Conservation (phyloP, 805 yeast genomes). For the Teunomyces panamensis region DNA sequence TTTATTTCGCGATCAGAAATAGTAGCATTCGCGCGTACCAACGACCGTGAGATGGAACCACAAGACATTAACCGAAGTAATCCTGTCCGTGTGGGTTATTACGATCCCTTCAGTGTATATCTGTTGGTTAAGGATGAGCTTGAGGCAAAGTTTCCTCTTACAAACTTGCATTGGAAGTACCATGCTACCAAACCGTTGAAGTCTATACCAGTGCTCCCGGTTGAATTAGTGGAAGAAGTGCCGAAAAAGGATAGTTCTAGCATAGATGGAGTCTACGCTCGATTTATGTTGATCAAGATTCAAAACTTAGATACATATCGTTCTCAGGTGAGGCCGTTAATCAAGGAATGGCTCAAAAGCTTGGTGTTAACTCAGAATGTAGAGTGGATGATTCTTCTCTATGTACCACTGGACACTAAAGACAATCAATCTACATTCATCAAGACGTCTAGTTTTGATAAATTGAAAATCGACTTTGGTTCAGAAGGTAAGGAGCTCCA, state of each 20-base stretch:
- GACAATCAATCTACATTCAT: slow-evolving; percentile 37
- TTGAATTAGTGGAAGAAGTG: slow-evolving; percentile 56
- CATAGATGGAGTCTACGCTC: slow-evolving; percentile 43
- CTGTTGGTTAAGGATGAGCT: slow-evolving; percentile 44
- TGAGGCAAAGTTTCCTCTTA: slow-evolving; percentile 48
- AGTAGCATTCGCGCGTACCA: neutral
- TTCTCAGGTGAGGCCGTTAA: slow-evolving; percentile 74
- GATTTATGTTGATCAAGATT: slow-evolving; percentile 66
- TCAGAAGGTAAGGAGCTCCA: slow-evolving; percentile 35
- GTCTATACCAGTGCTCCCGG: slow-evolving; percentile 58
- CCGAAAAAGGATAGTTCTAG: slow-evolving; percentile 29
- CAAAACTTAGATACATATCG: slow-evolving; percentile 73
- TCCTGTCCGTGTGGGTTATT: slow-evolving; percentile 51
- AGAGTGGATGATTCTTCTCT: slow-evolving; percentile 61
- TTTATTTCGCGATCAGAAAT: neutral
- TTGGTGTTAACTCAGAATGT: slow-evolving; percentile 39
- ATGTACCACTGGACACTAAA: slow-evolving; percentile 38
- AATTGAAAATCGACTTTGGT: slow-evolving; percentile 52
- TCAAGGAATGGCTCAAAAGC: slow-evolving; percentile 72
- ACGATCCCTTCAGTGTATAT: slow-evolving; percentile 70
- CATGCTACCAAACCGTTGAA: slow-evolving; percentile 51
- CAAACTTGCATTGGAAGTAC: slow-evolving; percentile 68
- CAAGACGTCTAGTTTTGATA: slow-evolving; percentile 51
- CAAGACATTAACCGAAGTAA: slow-evolving; percentile 10
- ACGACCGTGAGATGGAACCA: slow-evolving; percentile 3